phyloP scores from a whole-genome alignment of 495 filamentous ascomycete species.

The Delitschia confertaspora region DNA sequence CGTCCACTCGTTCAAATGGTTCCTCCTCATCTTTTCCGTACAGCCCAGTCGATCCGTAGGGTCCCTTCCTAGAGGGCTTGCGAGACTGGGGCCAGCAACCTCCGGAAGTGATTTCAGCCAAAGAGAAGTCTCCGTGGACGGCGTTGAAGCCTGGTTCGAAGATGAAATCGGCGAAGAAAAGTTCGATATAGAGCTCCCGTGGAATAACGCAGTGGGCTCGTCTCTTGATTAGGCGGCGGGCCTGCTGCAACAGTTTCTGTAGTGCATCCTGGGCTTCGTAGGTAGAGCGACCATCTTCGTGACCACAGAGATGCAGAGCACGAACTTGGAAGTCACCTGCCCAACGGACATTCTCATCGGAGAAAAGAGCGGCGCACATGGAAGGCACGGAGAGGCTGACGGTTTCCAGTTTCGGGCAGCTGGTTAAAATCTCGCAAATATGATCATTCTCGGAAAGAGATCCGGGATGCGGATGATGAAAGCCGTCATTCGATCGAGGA shows the following conservation, averaged over 20 bases:
- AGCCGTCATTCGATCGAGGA: constrained; percentile 42
- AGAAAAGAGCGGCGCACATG: constrained; percentile 42
- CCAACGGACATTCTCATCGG: constrained; percentile 38
- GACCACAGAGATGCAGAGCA: constrained; percentile 39
- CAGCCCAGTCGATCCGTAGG: constrained; percentile 45
- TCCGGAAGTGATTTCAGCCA: constrained; percentile 34
- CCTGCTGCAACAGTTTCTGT: constrained; percentile 33
- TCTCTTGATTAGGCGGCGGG: constrained; percentile 35
- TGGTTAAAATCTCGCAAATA: constrained; percentile 41
- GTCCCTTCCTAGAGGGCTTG: constrained; percentile 39
- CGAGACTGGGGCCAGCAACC: constrained; percentile 36
- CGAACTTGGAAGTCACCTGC: constrained; percentile 44
- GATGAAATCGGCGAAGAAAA: constrained; percentile 41
- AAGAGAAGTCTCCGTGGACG: constrained; percentile 44
- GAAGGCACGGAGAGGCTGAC: constrained; percentile 43
- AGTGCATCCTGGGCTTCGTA: constrained; percentile 27
- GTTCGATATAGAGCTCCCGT: constrained; percentile 35
- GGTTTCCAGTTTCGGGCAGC: constrained; percentile 40
- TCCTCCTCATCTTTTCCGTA: constrained; percentile 44
- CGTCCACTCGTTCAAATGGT: constrained; percentile 36
- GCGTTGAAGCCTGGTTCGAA: constrained; percentile 40
- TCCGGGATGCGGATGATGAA: constrained; percentile 40
- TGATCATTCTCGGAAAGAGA: constrained; percentile 33
- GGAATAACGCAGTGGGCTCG: constrained; percentile 16
- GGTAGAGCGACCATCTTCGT: constrained; percentile 28